Conservation (phyloP, 441 rosid genomes). For the Erysimum cheiri region DNA sequence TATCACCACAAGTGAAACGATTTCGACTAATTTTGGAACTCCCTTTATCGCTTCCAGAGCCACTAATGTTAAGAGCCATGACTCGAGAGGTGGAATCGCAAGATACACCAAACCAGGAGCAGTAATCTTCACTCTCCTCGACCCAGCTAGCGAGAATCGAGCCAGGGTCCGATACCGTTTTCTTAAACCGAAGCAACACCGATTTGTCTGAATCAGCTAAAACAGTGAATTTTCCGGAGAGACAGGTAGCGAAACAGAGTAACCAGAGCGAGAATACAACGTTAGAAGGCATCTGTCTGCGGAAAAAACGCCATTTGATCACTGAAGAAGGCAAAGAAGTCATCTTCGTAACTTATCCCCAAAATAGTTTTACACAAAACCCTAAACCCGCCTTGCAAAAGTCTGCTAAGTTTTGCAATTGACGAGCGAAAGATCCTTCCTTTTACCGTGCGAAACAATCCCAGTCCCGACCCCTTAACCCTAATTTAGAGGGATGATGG, state of each 20-base stretch:
- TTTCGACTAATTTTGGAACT: slow-evolving; percentile 36
- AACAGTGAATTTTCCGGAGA: slow-evolving; percentile 38
- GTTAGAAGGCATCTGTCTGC: slow-evolving; percentile 32
- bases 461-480: slow-evolving; percentile 43
- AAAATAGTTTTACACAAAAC: slow-evolving; percentile 39
- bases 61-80: slow-evolving; percentile 55
- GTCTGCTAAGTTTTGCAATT: slow-evolving; percentile 38
- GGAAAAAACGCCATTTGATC: slow-evolving; percentile 38
- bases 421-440: slow-evolving; percentile 51
- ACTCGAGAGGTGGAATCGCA: slow-evolving; percentile 65
- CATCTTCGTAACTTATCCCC: slow-evolving; percentile 40
- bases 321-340: slow-evolving; percentile 38
- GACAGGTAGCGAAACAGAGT: slow-evolving; percentile 41
- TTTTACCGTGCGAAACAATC: slow-evolving; percentile 29
- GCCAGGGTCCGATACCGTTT: slow-evolving; percentile 62
- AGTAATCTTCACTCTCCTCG: slow-evolving; percentile 50
- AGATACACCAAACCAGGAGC: slow-evolving; percentile 71
- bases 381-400: slow-evolving; percentile 41
- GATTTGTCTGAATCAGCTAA: slow-evolving; percentile 61
- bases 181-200: slow-evolving; percentile 72
- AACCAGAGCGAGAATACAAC: slow-evolving; percentile 33
- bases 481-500: slow-evolving; percentile 41
- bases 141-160: slow-evolving; percentile 74
- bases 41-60: slow-evolving; percentile 49
- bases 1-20: slow-evolving; percentile 49